phyloP scores from a whole-genome alignment of 2,329 filamentous ascomycete genomes.

The Akanthomyces muscarius region DNA sequence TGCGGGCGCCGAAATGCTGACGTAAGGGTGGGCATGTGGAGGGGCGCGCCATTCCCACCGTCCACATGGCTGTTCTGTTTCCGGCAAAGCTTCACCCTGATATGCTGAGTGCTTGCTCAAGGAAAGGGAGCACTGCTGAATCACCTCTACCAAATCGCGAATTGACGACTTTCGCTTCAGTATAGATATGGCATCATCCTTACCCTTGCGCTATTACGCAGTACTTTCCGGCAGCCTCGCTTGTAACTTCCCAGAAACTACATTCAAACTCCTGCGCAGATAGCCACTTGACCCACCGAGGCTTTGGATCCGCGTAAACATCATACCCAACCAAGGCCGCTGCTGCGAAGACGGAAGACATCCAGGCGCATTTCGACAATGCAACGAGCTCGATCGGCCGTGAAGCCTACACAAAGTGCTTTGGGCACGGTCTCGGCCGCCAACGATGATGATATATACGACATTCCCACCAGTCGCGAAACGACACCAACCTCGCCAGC shows the following conservation, averaged over 20 bases:
- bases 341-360: neutral
- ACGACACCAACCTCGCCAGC: slow-evolving; percentile 1
- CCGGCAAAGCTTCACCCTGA: slow-evolving; percentile 9
- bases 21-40: neutral
- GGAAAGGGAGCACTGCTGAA: neutral
- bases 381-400: neutral
- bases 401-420: neutral
- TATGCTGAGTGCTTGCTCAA: neutral
- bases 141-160: neutral
- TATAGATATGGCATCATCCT: neutral
- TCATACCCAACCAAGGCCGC: neutral
- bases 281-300: neutral
- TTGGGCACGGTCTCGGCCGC: neutral
- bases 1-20: slow-evolving; percentile 15
- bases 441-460: slow-evolving; percentile 16
- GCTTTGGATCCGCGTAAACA: neutral
- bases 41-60: neutral
- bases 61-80: slow-evolving; percentile 9
- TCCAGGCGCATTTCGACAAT: neutral
- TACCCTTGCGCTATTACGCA: slow-evolving; percentile 3
- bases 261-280: neutral
- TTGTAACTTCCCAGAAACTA: neutral
- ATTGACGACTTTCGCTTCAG: slow-evolving; percentile 1
- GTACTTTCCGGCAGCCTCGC: neutral
- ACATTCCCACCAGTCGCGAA: slow-evolving; percentile 12